Conservation (phyloP, 2,329 filamentous ascomycete species). For the Zymoseptoria brevis region DNA sequence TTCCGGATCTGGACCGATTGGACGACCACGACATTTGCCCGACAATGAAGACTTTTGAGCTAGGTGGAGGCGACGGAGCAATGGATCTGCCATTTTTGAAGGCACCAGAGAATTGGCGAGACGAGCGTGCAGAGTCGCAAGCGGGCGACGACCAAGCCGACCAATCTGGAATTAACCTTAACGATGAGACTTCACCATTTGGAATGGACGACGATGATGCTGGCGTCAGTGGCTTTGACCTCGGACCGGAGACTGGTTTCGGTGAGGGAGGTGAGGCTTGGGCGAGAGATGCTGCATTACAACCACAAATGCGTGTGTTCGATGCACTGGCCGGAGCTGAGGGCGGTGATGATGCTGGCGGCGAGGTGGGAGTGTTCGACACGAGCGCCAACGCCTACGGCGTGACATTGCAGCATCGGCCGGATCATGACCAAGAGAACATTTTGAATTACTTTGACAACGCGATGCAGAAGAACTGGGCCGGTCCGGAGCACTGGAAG, state of each 20-base stretch:
- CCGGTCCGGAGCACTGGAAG: constrained; percentile 96
- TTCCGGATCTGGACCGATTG: constrained; percentile 67
- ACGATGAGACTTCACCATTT: constrained; percentile 41
- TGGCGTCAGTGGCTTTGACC: constrained; percentile 53
- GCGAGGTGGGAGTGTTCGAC: constrained; percentile 50
- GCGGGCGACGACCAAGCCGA: constrained; percentile 49
- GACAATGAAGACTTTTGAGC: constrained; percentile 85
- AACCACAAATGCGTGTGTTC: constrained; percentile 78
- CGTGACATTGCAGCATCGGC: constrained; percentile 63
- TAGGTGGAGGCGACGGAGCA: constrained; percentile 76
- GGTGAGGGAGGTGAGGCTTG: constrained; percentile 94
- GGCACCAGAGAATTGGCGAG: constrained; percentile 71
- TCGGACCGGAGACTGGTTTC: constrained; percentile 66
- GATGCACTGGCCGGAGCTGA: constrained; percentile 50
- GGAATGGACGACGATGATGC: constrained; percentile 63
- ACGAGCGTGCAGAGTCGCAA: constrained; percentile 50
- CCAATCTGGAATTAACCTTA: constrained; percentile 34
- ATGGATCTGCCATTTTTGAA: constrained; percentile 89
- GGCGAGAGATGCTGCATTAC: constrained; percentile 80
- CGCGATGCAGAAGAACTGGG: constrained; percentile 93
- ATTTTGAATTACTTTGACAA: constrained; percentile 98
- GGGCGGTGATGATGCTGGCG: constrained; percentile 38
- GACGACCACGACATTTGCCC: constrained; percentile 90
- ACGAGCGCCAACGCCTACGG: constrained; percentile 60
- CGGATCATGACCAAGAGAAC: constrained; percentile 71